Evolutionary conservation across 805 yeast genomes (phyloP).

Genomic region (Hanseniaspora pseudoguilliermondii): DNA sequence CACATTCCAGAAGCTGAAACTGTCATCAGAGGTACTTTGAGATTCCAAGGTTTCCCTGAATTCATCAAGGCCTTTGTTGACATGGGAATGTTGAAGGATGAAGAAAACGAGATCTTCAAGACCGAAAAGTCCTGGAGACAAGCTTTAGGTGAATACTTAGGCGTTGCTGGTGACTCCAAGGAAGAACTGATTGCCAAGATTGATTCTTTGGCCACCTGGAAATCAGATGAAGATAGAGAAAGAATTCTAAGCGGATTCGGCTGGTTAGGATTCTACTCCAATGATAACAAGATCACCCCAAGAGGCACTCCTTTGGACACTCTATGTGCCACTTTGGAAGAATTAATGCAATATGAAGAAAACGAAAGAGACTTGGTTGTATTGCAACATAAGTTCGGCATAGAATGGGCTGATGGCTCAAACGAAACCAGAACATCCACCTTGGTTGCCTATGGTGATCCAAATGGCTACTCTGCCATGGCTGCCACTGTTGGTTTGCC

Average conservation of each 20-base stretch:
- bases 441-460: constrained; percentile 79
- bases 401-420: constrained; percentile 88
- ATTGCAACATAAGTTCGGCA: constrained; percentile 95
- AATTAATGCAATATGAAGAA: constrained; percentile 87
- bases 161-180: constrained; percentile 57
- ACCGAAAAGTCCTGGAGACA: constrained; percentile 71
- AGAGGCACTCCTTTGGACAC: constrained; percentile 93
- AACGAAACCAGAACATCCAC: constrained; percentile 91
- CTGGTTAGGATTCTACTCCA: constrained; percentile 87
- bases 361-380: constrained; percentile 92
- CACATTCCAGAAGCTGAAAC: constrained; percentile 95
- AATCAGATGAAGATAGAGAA: constrained; percentile 66
- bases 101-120: constrained; percentile 43
- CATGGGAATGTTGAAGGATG: constrained; percentile 80
- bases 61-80: constrained; percentile 91
- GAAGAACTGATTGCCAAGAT: constrained; percentile 65
- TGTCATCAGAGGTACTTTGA: constrained; percentile 89
- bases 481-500: constrained; percentile 98
- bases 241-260: constrained; percentile 78
- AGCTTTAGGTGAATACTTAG: constrained; percentile 63
- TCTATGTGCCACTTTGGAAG: constrained; percentile 89
- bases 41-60: constrained; percentile 98
- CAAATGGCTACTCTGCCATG: constrained; percentile 91
- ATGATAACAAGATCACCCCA: constrained; percentile 57
- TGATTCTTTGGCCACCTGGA: constrained; percentile 65